phyloP scores from a whole-genome alignment of 23 red algal genomes.

The Gracilaria gracilis region DNA sequence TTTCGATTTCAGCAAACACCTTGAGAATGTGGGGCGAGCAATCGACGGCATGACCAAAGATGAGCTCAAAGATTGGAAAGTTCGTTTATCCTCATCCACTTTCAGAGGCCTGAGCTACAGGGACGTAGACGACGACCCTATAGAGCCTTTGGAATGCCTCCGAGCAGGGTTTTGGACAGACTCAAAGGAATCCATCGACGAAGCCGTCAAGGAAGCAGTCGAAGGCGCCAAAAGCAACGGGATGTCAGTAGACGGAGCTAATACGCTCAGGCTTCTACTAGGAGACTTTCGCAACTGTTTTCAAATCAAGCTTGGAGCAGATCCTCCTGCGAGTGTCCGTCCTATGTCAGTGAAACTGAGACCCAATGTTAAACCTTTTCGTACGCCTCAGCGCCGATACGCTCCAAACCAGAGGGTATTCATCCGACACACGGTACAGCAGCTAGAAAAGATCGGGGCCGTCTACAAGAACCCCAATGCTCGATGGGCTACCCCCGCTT shows the following conservation, averaged over 20 bases:
- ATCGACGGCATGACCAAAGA: constrained; percentile 11
- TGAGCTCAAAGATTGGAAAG: background rate
- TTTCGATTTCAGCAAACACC: constrained; percentile 25
- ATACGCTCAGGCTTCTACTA: background rate
- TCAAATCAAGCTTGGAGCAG: constrained; percentile 15
- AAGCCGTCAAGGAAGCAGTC: background rate
- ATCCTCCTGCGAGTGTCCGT: constrained; percentile 8
- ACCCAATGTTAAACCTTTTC: background rate
- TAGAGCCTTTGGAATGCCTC: constrained; percentile 20
- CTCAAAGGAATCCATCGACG: background rate
- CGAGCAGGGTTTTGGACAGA: background rate
- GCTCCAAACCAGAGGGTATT: constrained; percentile 1
- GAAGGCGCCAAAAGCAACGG: constrained; percentile 9
- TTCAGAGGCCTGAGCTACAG: background rate
- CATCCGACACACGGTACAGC: constrained; percentile 8
- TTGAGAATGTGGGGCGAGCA: background rate
- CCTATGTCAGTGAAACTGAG: constrained; percentile 25
- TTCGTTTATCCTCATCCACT: background rate
- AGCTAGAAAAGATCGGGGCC: no score
- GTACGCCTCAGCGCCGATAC: background rate
- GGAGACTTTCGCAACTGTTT: constrained; percentile 17
- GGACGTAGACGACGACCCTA: constrained; percentile 6
- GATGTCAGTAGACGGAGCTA: background rate
- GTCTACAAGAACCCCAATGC: no score
- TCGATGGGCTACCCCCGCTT: no score